These are phyloP conservation scores for Polygonum maritimum DNA, from an alignment of 148 eudicot genomes.

Conservation along the genomic window DNA sequence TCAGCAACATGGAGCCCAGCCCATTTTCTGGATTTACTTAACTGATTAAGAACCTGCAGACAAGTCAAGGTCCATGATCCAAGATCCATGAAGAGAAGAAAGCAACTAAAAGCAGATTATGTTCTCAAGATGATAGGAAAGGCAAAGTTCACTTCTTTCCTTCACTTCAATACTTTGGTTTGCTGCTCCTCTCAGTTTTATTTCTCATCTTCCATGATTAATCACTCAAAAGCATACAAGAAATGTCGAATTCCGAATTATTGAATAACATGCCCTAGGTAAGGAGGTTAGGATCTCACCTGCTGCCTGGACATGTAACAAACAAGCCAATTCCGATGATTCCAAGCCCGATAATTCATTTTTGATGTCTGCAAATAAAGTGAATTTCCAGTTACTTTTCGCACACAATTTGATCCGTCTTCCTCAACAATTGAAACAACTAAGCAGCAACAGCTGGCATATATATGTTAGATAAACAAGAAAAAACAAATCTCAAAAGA, in stretches of 20 bases:
- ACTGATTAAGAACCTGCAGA: constrained; percentile 49
- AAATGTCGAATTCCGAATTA: background rate
- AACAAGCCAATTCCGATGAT: constrained; percentile 75
- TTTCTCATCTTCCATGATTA: background rate
- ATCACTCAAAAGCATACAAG: background rate
- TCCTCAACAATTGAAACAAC: background rate
- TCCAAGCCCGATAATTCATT: constrained; percentile 97
- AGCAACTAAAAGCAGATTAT: background rate
- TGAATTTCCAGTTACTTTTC: background rate
- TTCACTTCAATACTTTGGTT: background rate
- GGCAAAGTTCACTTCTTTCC: background rate
- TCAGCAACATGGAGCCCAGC: constrained; percentile 76
- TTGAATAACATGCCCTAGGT: background rate
- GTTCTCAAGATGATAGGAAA: background rate
- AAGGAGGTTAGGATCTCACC: constrained; percentile 29
- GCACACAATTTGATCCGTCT: background rate
- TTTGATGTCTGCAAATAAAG: constrained; percentile 57
- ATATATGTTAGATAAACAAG: background rate
- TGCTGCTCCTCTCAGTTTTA: background rate
- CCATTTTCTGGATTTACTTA: constrained; percentile 53
- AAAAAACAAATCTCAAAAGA: background rate
- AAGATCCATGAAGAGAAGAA: constrained; percentile 10
- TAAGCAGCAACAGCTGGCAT: background rate
- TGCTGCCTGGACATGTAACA: constrained; percentile 57
- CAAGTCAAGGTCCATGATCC: background rate